These are phyloP conservation scores for Blastomyces emzantsi DNA, from an alignment of 2,329 filamentous ascomycete species.

Conservation along the genomic window DNA sequence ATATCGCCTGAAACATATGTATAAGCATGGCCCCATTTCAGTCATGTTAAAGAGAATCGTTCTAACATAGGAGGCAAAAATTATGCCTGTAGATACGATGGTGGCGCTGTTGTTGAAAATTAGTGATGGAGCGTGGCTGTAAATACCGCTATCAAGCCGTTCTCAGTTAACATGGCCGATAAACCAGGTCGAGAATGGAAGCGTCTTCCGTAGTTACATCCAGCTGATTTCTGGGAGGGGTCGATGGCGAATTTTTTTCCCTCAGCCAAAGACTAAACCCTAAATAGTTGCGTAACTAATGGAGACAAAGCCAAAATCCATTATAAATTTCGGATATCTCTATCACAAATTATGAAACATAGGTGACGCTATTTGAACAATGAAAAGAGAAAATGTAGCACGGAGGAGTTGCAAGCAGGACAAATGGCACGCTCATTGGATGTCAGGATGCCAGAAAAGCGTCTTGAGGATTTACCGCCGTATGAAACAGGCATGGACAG, in stretches of 20 bases:
- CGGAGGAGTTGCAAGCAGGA: background rate
- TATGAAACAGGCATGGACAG: too few species aligned
- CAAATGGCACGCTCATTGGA: background rate
- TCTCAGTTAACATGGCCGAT: background rate
- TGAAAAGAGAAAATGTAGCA: background rate
- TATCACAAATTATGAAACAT: background rate
- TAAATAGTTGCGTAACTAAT: background rate
- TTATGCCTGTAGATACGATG: background rate
- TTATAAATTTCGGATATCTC: background rate
- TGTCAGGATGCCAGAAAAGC: too few species aligned
- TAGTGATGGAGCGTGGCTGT: background rate
- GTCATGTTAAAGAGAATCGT: background rate
- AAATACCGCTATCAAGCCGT: background rate
- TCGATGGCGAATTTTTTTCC: background rate
- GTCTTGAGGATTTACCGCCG: too few species aligned
- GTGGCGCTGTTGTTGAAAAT: background rate
- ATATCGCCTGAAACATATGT: slow-evolving; percentile 4
- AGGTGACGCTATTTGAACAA: background rate
- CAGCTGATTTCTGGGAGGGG: background rate
- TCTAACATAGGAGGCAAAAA: background rate
- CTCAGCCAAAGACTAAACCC: background rate
- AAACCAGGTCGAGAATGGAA: background rate
- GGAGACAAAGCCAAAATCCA: background rate
- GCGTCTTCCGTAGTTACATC: background rate
- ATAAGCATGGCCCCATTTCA: background rate